phyloP scores from a whole-genome alignment of 75 land plant species.

The Pinus albicaulis region DNA sequence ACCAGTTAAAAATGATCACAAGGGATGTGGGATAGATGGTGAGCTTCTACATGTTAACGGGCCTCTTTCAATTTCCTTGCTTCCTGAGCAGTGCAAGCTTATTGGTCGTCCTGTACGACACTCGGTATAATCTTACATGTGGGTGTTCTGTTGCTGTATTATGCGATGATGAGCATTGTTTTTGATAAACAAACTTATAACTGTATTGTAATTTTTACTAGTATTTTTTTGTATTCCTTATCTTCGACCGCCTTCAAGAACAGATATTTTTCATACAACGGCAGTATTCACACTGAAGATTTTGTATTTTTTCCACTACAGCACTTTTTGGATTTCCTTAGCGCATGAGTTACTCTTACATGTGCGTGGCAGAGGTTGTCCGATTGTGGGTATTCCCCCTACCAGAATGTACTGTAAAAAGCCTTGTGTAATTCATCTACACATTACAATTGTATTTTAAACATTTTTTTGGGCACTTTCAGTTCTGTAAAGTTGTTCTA shows the following conservation, averaged over 20 bases:
- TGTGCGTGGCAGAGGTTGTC: background rate
- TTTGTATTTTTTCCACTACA: background rate
- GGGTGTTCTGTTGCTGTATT: background rate
- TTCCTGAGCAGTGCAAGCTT: conserved; percentile 75
- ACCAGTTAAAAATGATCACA: conserved; percentile 46
- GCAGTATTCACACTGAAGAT: background rate
- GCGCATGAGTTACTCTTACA: background rate
- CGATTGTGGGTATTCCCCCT: background rate
- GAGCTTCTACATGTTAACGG: conserved; percentile 65
- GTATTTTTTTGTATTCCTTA: conserved; percentile 2
- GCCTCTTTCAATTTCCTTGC: conserved; percentile 61
- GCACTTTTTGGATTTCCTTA: conserved; percentile 7
- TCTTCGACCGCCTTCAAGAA: conserved; percentile 2
- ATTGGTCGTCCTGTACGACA: conserved; percentile 52
- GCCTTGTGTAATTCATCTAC: conserved; percentile 5
- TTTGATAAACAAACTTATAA: background rate
- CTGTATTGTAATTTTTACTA: conserved; percentile 7
- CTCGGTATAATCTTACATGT: background rate
- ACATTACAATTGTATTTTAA: conserved; percentile 12
- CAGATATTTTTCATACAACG: background rate
- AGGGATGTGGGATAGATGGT: conserved; percentile 91
- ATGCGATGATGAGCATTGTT: background rate
- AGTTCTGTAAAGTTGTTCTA: background rate
- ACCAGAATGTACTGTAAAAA: conserved; percentile 8
- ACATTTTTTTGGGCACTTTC: background rate